These are phyloP conservation scores for Biscogniauxia mediterranea DNA, from an alignment of 2,329 filamentous ascomycete genomes.

Conservation along the genomic window DNA sequence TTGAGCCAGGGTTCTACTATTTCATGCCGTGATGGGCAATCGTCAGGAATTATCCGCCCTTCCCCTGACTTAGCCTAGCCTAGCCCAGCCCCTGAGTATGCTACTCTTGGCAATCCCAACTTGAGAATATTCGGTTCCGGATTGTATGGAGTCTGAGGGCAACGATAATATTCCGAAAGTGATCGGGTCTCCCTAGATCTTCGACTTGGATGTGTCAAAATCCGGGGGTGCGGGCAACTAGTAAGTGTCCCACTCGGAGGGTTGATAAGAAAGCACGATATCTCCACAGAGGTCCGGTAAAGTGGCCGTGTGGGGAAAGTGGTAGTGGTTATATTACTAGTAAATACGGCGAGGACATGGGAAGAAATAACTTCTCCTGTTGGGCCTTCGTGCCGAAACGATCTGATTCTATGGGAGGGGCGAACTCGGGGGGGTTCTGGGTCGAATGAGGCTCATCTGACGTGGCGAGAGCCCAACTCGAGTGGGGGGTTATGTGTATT, in stretches of 20 bases:
- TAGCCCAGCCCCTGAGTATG: not conserved
- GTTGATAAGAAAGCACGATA: constrained; percentile 17
- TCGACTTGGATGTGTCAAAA: not conserved
- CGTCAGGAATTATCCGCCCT: not conserved
- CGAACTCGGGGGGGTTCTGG: not conserved
- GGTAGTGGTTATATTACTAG: constrained; percentile 1
- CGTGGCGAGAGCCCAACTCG: constrained; percentile 27
- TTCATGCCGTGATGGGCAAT: not conserved
- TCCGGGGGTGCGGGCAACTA: not conserved
- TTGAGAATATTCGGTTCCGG: constrained; percentile 1
- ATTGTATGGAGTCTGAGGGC: constrained; percentile 3
- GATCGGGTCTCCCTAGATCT: not conserved
- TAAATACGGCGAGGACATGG: constrained; percentile 7
- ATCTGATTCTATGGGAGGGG: not conserved
- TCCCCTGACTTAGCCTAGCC: not conserved
- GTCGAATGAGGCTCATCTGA: constrained; percentile 27
- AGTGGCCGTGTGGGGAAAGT: constrained; percentile 28
- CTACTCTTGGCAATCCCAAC: not conserved
- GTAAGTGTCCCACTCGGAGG: constrained; percentile 7
- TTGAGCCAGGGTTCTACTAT: constrained; percentile 1
- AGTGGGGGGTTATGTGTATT: constrained; percentile 19
- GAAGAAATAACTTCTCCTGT: constrained; percentile 8
- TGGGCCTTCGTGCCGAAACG: constrained; percentile 10
- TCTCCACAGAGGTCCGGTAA: constrained; percentile 26
- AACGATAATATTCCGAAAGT: not conserved